These are phyloP conservation scores for Eimeria maxima DNA, from an alignment of 169 alveolate species.

Conservation along the genomic window DNA sequence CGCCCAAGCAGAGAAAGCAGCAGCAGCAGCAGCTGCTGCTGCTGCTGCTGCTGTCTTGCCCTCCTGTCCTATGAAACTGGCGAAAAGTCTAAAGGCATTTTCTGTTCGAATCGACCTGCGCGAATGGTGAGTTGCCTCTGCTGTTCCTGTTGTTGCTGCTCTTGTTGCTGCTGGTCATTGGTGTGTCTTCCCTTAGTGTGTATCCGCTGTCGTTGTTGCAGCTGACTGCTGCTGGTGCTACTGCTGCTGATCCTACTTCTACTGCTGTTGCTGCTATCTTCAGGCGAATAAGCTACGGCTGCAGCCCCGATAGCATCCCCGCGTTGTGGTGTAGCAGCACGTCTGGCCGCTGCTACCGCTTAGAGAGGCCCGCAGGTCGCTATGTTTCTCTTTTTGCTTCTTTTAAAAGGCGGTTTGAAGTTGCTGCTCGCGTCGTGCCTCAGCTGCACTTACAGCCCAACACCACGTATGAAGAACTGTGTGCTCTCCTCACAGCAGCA, in stretches of 20 bases:
- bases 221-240: not conserved
- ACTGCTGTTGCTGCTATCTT: not conserved
- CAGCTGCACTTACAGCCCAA: slow-evolving; percentile 61
- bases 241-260: not conserved
- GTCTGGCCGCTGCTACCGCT: slow-evolving; percentile 56
- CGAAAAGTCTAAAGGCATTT: slow-evolving; percentile 6
- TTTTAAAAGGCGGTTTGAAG: slow-evolving; percentile 32
- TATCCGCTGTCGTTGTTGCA: not conserved
- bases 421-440: slow-evolving; percentile 66
- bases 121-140: not conserved
- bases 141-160: too few relatives aligned
- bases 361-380: slow-evolving; percentile 76
- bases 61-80: not conserved
- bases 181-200: not conserved
- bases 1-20: slow-evolving; percentile 4
- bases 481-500: slow-evolving; percentile 58
- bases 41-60: not conserved
- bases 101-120: slow-evolving; percentile 44
- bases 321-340: slow-evolving; percentile 25
- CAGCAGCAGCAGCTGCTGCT: too few relatives aligned
- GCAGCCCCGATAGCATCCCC: slow-evolving; percentile 42
- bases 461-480: slow-evolving; percentile 49
- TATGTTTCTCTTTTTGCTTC: slow-evolving; percentile 62
- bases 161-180: too few relatives aligned
- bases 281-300: slow-evolving; percentile 76